phyloP scores from a whole-genome alignment of 352 stramenopile genomes.

The Elongisporangium undulatum region DNA sequence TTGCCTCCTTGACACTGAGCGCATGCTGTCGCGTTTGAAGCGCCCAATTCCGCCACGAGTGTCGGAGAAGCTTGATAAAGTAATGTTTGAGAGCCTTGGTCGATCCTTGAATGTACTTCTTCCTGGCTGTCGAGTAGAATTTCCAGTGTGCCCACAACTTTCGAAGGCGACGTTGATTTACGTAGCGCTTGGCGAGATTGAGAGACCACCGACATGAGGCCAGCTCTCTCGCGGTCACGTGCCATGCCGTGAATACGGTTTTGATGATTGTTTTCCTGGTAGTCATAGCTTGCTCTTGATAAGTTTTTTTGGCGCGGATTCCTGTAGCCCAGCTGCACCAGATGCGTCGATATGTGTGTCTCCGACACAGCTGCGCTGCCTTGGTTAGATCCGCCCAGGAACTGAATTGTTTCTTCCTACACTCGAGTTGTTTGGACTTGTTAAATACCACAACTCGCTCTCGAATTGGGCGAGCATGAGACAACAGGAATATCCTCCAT shows the following conservation, averaged over 20 bases:
- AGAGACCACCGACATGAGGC: slow-evolving; percentile 35
- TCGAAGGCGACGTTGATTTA: slow-evolving; percentile 50
- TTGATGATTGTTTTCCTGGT: slow-evolving; percentile 18
- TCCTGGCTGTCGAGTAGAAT: slow-evolving; percentile 57
- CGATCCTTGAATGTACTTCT: slow-evolving; percentile 63
- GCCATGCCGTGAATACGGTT: slow-evolving; percentile 40
- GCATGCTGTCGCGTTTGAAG: slow-evolving; percentile 31
- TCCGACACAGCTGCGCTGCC: slow-evolving; percentile 13
- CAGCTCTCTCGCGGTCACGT: slow-evolving; percentile 22
- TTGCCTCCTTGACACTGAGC: slow-evolving; percentile 34
- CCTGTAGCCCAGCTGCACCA: slow-evolving; percentile 33
- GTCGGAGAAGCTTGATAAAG: slow-evolving; percentile 58
- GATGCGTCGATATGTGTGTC: slow-evolving; percentile 16
- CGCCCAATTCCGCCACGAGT: slow-evolving; percentile 51
- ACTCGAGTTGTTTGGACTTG: slow-evolving; percentile 1
- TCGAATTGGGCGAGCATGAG: slow-evolving; percentile 24
- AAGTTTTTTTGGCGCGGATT: slow-evolving; percentile 12
- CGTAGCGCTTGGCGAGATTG: slow-evolving; percentile 48
- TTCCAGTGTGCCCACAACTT: slow-evolving; percentile 83
- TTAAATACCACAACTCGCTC: slow-evolving; percentile 11
- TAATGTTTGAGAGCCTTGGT: slow-evolving; percentile 79
- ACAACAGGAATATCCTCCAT: slow-evolving; percentile 50
- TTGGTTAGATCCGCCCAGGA: slow-evolving; percentile 26
- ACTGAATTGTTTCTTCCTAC: slow-evolving; percentile 8
- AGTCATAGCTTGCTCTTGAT: slow-evolving; percentile 14